A percentile compares a stretch with the other conserved stretches of the same genome.
Evolutionary conservation across 129 eudicot genomes (phyloP).

Genomic region (Ambrosia trifida): DNA sequence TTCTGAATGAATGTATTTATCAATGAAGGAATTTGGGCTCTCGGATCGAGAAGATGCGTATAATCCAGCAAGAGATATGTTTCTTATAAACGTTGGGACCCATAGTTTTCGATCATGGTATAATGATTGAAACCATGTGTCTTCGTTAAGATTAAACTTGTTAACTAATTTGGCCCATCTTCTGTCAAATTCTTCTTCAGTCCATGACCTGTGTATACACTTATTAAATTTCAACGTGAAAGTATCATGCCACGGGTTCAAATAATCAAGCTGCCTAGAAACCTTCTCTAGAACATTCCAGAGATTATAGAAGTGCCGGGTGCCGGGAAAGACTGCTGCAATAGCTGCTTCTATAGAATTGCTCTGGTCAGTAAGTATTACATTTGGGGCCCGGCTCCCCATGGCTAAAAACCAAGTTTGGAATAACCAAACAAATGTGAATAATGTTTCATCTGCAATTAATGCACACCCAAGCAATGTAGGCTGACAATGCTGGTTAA

Average conservation of each 20-base stretch:
- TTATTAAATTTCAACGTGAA: constrained; percentile 60
- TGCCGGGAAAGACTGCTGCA: constrained; percentile 52
- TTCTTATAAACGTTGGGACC: constrained; percentile 72
- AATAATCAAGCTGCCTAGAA: constrained; percentile 54
- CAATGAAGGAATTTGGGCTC: constrained; percentile 67
- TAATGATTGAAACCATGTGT: constrained; percentile 67
- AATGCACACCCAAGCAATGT: constrained; percentile 84
- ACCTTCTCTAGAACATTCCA: constrained; percentile 76
- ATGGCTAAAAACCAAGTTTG: constrained; percentile 86
- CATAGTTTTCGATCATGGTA: constrained; percentile 72
- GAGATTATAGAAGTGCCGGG: constrained; percentile 59
- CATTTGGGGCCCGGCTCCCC: constrained; percentile 72
- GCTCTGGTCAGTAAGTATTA: constrained; percentile 67
- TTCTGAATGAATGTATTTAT: constrained; percentile 60
- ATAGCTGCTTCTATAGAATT: constrained; percentile 68
- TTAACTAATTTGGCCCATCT: constrained; percentile 75
- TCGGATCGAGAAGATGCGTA: constrained; percentile 63
- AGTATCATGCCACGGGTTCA: constrained; percentile 66
- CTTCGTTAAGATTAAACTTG: constrained; percentile 60
- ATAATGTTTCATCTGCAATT: constrained; percentile 79
- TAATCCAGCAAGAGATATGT: constrained; percentile 72
- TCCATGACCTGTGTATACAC: constrained; percentile 66
- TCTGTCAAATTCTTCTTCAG: constrained; percentile 67
- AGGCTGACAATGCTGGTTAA: constrained; percentile 85
- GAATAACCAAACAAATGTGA: constrained; percentile 74